Evolutionary conservation across 257 asterid species (phyloP).

Genomic region (Petunia axillaris): DNA sequence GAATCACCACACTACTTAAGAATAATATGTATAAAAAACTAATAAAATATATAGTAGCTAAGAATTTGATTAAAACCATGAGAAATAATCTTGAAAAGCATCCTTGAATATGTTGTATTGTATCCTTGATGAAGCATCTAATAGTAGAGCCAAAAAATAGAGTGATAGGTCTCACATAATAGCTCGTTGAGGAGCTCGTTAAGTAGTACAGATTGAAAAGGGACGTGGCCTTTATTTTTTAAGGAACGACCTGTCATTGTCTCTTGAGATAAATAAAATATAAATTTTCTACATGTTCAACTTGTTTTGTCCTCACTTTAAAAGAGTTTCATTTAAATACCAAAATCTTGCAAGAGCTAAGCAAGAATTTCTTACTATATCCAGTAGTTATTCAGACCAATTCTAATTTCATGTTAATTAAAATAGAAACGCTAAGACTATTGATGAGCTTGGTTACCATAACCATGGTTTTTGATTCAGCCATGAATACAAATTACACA

Average conservation of each 20-base stretch:
- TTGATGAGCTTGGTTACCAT: conserved; percentile 33
- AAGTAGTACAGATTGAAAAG: too few species aligned
- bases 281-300: conserved; percentile 1
- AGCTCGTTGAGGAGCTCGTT: too few species aligned
- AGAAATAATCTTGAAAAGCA: too few species aligned
- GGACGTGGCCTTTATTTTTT: background rate
- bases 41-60: too few species aligned
- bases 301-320: background rate
- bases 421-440: conserved; percentile 43
- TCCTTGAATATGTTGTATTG: too few species aligned
- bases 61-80: too few species aligned
- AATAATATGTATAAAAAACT: too few species aligned
- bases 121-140: too few species aligned
- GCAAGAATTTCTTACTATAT: background rate
- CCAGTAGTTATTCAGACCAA: conserved; percentile 15
- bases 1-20: too few species aligned
- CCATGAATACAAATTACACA: conserved; percentile 52
- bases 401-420: background rate
- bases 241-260: conserved; percentile 20
- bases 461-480: conserved; percentile 35
- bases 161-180: too few species aligned
- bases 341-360: background rate
- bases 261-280: conserved; percentile 11
- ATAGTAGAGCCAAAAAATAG: too few species aligned
- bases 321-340: conserved; percentile 24